Evolutionary conservation across 768 basidiomycete species (phyloP).

Genomic region (Lactarius quietus): DNA sequence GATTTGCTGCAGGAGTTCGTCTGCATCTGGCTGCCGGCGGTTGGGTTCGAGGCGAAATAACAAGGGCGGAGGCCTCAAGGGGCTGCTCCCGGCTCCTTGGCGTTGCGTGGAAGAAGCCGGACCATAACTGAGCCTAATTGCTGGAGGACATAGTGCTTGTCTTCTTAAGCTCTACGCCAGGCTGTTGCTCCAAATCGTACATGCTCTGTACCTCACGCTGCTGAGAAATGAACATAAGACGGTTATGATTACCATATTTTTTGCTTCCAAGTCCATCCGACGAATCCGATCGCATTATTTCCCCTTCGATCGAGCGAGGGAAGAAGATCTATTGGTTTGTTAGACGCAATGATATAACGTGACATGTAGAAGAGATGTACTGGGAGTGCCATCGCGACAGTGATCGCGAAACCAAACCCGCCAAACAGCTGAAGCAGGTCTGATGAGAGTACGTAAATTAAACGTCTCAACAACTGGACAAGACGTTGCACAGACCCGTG

Average conservation of each 20-base stretch:
- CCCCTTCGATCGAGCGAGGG: conserved; percentile 68
- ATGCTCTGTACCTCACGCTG: not conserved
- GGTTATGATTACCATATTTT: conserved; percentile 22
- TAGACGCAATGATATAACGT: conserved; percentile 17
- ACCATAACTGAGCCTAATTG: not conserved
- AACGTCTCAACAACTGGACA: not conserved
- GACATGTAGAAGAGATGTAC: not conserved
- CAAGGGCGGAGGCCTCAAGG: not conserved
- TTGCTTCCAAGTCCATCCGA: conserved; percentile 28
- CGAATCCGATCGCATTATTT: conserved; percentile 40
- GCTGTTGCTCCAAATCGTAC: not conserved
- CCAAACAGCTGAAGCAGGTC: not conserved
- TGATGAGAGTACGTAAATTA: not conserved
- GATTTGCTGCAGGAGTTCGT: not conserved
- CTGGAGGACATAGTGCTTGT: not conserved
- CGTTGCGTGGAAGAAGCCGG: not conserved
- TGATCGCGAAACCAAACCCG: conserved; percentile 5
- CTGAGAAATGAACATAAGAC: not conserved
- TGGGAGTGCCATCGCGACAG: conserved; percentile 1
- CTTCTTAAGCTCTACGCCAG: not conserved
- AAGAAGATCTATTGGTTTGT: conserved; percentile 65
- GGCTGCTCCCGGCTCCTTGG: not conserved
- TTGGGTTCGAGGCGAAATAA: conserved; percentile 1
- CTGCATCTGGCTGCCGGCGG: not conserved
- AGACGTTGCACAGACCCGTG: not conserved